A percentile compares a stretch with the other conserved stretches of the same genome.
Evolutionary conservation across 129 eudicot species (phyloP).

Genomic region (Flaveria linearis): DNA sequence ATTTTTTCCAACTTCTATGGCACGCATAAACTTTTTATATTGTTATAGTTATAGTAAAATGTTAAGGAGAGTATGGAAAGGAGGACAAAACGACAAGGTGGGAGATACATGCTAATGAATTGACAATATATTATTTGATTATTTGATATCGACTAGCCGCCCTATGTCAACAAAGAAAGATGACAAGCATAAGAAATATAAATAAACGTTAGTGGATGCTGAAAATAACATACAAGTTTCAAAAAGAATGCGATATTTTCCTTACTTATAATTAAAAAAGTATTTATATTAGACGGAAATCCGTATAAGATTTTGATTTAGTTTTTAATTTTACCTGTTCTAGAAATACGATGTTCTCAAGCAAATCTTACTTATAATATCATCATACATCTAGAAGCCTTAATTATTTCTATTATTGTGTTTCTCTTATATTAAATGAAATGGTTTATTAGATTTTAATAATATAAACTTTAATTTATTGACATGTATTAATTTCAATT

Average conservation of each 20-base stretch:
- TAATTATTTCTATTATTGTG: too few species aligned
- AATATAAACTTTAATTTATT: too few species aligned
- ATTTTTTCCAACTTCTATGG: too few species aligned
- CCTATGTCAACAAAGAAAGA: background rate
- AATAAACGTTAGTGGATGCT: background rate
- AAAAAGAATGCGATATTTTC: background rate
- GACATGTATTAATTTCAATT: too few species aligned
- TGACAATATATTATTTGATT: background rate
- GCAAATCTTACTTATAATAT: too few species aligned
- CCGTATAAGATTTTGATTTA: background rate
- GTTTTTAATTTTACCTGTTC: too few species aligned
- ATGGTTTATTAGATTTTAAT: too few species aligned
- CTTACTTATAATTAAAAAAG: background rate
- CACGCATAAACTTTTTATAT: too few species aligned
- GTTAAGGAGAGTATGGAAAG: background rate
- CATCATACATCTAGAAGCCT: too few species aligned
- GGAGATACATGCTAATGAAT: conserved; percentile 11
- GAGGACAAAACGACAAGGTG: background rate
- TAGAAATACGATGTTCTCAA: too few species aligned
- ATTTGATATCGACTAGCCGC: background rate
- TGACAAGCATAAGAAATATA: background rate
- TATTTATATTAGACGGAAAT: background rate
- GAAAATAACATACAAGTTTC: background rate
- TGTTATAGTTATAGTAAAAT: background rate
- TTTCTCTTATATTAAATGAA: too few species aligned